Evolutionary conservation across 2,329 filamentous ascomycete species (phyloP).

Genomic region (Cryphonectria japonica): DNA sequence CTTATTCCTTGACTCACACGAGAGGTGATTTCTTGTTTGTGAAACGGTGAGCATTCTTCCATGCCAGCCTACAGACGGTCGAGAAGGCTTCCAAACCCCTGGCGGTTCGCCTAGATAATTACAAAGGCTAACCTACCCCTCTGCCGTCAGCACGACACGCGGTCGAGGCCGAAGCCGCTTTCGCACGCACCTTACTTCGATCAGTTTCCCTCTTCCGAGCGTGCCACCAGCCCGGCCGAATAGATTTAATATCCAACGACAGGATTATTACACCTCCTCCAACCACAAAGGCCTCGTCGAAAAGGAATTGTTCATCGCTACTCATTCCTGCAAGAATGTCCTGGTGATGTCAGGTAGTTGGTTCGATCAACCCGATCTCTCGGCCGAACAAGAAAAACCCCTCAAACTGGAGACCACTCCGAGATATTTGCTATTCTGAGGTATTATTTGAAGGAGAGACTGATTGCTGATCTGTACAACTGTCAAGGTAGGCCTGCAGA

Average conservation of each 20-base stretch:
- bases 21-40: not conserved
- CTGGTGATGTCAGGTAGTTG: not conserved
- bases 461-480: not conserved
- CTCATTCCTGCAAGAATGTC: not conserved
- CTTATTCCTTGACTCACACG: not conserved
- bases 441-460: not conserved
- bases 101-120: not conserved
- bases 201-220: not conserved
- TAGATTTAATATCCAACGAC: not conserved
- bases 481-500: not conserved
- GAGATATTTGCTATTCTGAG: not conserved
- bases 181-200: not conserved
- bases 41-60: not conserved
- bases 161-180: not conserved
- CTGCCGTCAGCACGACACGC: not conserved
- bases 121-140: not conserved
- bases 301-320: not conserved
- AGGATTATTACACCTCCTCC: not conserved
- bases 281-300: not conserved
- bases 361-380: not conserved
- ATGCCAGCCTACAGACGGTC: too few relatives aligned
- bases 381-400: not conserved
- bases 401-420: not conserved
- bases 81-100: too few relatives aligned
- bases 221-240: slow-evolving; percentile 15